Evolutionary conservation across 306 rosid species (phyloP).

Genomic region (Cyclanthera cordifolia): DNA sequence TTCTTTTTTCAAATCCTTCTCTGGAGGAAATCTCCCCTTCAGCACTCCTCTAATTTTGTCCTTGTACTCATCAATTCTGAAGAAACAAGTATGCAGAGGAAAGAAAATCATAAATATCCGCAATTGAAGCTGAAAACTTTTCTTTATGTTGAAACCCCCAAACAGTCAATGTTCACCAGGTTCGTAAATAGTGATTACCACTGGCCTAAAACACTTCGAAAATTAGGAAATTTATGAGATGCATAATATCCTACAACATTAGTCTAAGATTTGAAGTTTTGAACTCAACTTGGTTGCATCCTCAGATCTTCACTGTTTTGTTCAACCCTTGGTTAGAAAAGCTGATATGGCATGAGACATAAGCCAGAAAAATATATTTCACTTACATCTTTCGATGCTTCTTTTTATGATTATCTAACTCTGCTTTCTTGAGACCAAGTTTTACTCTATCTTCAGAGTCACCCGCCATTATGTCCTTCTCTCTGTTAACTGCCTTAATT

Average conservation of each 20-base stretch:
- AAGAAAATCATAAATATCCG: slow-evolving; percentile 14
- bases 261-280: slow-evolving; percentile 2
- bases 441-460: slow-evolving; percentile 65
- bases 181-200: neutral
- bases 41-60: slow-evolving; percentile 73
- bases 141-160: slow-evolving; percentile 6
- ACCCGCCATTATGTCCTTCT: slow-evolving; percentile 47
- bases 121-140: slow-evolving; percentile 11
- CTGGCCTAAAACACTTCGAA: neutral
- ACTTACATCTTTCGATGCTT: slow-evolving; percentile 63
- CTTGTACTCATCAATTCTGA: slow-evolving; percentile 62
- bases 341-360: neutral
- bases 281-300: neutral
- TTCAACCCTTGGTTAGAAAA: slow-evolving; percentile 1
- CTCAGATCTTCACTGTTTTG: neutral
- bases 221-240: neutral
- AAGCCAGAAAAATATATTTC: slow-evolving; percentile 8
- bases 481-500: slow-evolving; percentile 45
- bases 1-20: slow-evolving; percentile 79
- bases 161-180: neutral
- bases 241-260: neutral
- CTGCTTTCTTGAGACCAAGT: slow-evolving; percentile 41
- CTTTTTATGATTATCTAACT: slow-evolving; percentile 52
- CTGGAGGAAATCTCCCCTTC: slow-evolving; percentile 79
- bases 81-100: slow-evolving; percentile 16